Conservation (phyloP, 768 basidiomycete species). For the Strobilomyces confusus region DNA sequence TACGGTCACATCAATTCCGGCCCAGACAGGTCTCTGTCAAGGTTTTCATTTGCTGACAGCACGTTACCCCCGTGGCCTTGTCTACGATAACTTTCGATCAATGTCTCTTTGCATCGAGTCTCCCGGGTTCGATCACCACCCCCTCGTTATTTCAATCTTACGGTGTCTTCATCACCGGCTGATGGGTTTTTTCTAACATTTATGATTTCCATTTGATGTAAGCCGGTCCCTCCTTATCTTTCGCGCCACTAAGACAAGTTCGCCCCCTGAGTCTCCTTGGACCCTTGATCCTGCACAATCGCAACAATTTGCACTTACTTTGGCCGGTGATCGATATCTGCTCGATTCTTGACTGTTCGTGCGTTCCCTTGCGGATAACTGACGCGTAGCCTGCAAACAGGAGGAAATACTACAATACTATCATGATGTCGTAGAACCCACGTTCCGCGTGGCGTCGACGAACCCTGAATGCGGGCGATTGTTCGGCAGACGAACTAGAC, state of each 20-base stretch:
- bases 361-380: constrained; percentile 13
- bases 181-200: constrained; percentile 5
- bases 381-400: constrained; percentile 21
- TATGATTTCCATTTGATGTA: neutral
- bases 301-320: constrained; percentile 5
- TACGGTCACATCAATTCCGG: constrained; percentile 8
- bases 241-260: constrained; percentile 7
- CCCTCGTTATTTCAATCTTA: constrained; percentile 7
- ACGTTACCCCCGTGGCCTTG: constrained; percentile 18
- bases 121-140: constrained; percentile 3
- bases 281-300: constrained; percentile 16
- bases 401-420: constrained; percentile 36
- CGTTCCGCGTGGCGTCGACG: constrained; percentile 16
- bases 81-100: constrained; percentile 7
- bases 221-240: constrained; percentile 4
- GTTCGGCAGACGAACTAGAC: neutral
- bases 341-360: constrained; percentile 6
- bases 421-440: constrained; percentile 27
- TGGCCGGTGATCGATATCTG: constrained; percentile 1
- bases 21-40: constrained; percentile 5
- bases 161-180: constrained; percentile 9
- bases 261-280: constrained; percentile 6
- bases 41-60: constrained; percentile 13
- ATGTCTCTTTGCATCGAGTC: constrained; percentile 8
- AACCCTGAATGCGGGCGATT: neutral